phyloP scores from a whole-genome alignment of 768 basidiomycete genomes.

The Dioszegia aurantiaca region DNA sequence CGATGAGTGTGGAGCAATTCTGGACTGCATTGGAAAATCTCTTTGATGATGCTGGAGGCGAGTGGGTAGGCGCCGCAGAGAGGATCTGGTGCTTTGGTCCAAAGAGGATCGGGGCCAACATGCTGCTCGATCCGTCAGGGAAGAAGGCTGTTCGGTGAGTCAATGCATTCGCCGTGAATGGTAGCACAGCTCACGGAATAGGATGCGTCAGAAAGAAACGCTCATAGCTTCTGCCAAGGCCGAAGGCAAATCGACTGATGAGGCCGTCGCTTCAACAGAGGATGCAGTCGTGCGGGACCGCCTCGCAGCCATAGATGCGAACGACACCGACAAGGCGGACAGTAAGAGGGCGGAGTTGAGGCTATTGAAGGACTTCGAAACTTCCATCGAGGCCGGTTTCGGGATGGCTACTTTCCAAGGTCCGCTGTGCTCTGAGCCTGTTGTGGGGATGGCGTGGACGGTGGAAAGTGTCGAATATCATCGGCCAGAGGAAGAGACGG shows the following conservation, averaged over 20 bases:
- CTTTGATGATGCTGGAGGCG: constrained; percentile 65
- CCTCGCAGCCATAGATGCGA: constrained; percentile 21
- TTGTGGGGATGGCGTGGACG: constrained; percentile 88
- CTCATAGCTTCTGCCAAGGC: constrained; percentile 41
- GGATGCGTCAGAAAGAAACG: constrained; percentile 35
- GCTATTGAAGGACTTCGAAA: constrained; percentile 64
- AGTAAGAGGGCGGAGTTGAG: constrained; percentile 29
- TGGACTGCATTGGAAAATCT: constrained; percentile 68
- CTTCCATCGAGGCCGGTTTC: constrained; percentile 85
- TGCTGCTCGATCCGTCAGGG: constrained; percentile 68
- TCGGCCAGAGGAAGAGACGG: constrained; percentile 68
- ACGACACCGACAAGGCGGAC: constrained; percentile 19
- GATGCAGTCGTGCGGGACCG: constrained; percentile 30
- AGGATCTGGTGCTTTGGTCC: constrained; percentile 90
- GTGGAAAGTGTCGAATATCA: constrained; percentile 66
- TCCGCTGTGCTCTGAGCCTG: constrained; percentile 89
- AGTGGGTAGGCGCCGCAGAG: constrained; percentile 73
- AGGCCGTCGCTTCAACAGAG: constrained; percentile 42
- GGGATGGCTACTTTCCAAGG: constrained; percentile 93
- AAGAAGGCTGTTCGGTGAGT: constrained; percentile 49
- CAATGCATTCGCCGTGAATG: neutral
- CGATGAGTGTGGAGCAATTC: constrained; percentile 69
- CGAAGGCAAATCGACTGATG: constrained; percentile 46
- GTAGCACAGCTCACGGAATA: constrained; percentile 11
- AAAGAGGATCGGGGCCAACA: constrained; percentile 75